Base-by-base conservation (phyloP, 495 filamentous ascomycete species). In the Penicillium salamii region DNA sequence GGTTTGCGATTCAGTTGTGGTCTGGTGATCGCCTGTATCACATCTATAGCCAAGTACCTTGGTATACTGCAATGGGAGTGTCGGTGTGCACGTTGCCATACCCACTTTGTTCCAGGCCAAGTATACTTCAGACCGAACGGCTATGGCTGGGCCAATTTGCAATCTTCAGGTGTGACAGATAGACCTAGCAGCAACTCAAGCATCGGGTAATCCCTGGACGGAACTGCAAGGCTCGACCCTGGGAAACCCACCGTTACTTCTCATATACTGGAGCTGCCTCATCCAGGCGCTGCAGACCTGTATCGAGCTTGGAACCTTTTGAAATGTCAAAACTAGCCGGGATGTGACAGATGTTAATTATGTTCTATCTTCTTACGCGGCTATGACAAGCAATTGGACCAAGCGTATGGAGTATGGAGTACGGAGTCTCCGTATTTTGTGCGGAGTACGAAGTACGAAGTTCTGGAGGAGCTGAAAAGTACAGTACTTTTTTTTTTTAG, bases 281-380 rank as follows among this genome's bases (percentile, higher is more conserved):
- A 49, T 49, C 28, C 19, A 49, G 46, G 24, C 26, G 26, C 26
- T 19, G 38, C 14, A 47, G 45, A 26, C 23, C 3, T 26, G 23
- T 26, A 26, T n/a, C n/a, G n/a, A n/a, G n/a, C 23, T 26, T 26
- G 23, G 23, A 26, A 26, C 23, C 23, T 26, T 26, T 26, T 3
- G 23, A 26, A 26, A 26, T 26, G 23, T 26, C 23, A 26, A 26
- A 26, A 26, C 8, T 26, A 26, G 23, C 23, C 23, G 23, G 19
- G 43, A 46, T 55, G 46, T 46, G 49, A 55, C 34, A 42, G 28
- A 26, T 26, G 23, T n/a, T n/a, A n/a, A n/a, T n/a, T n/a, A n/a
- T n/a, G n/a, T n/a, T n/a, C n/a, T 26, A 26, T 26, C 8, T 8
- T 26, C 23, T 26, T 26, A 26, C 23, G 23, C 23, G 23, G 23